Evolutionary conservation across 2,329 filamentous ascomycete genomes (phyloP).

Genomic region (Venturia effusa): DNA sequence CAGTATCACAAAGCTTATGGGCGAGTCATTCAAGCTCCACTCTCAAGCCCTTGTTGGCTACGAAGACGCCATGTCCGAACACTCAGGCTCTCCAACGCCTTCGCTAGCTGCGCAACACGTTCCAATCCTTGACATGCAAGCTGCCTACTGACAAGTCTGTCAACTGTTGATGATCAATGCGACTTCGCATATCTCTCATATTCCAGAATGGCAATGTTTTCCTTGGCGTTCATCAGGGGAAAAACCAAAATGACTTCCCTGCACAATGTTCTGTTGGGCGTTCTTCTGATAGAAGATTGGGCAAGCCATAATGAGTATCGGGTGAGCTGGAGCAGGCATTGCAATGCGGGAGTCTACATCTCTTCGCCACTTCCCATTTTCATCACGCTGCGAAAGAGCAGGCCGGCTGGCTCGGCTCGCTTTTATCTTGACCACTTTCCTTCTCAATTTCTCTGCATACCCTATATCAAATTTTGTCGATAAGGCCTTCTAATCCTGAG

Average conservation of each 20-base stretch:
- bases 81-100: conserved; percentile 31
- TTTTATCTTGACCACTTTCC: not conserved
- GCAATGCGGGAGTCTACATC: not conserved
- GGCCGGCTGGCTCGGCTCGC: conserved; percentile 7
- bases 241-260: not conserved
- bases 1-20: conserved; percentile 90
- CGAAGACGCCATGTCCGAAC: conserved; percentile 60
- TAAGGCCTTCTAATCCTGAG: not conserved
- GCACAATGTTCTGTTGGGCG: not conserved
- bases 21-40: conserved; percentile 94
- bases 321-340: not conserved
- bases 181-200: not conserved
- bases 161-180: conserved; percentile 3
- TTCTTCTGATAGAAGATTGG: not conserved
- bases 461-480: not conserved
- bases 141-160: conserved; percentile 25
- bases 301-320: not conserved
- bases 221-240: not conserved
- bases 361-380: not conserved
- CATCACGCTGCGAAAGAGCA: not conserved
- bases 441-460: not conserved
- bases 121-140: conserved; percentile 31
- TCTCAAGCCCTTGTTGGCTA: conserved; percentile 91
- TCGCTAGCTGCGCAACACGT: conserved; percentile 30
- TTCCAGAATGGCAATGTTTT: not conserved